Base-by-base conservation (phyloP, 352 stramenopile species). In the Achlya hypogyna region DNA sequence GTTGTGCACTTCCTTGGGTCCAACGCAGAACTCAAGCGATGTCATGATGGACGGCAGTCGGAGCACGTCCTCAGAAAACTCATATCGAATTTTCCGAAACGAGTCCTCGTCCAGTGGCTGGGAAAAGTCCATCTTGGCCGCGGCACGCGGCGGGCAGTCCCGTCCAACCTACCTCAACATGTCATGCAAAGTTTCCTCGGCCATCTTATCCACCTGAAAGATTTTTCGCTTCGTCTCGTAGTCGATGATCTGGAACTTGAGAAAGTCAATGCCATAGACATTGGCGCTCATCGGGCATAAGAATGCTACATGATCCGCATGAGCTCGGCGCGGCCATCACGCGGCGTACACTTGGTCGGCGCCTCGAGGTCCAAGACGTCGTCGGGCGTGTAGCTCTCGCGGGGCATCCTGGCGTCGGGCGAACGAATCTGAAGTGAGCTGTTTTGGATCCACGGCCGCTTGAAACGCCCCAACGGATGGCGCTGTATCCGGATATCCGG, bases 221-320 rank as follows among this genome's bases (percentile, higher is more conserved):
- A 98, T 96, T 64, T 86, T 91, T 52, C 88, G 87, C 73, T 98
- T 98, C 29, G 87, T 91, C 51, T 96, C 81, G 69, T 98, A 98
- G 74, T 98, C 92, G 42, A 81, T 82, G 72, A 98, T 98, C n/a
- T 75, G 76, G 74, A 98, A 98, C 69, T 89, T 84, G 53, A 98
- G 76, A 73, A 98, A 98, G 75, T 98, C 93, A 64, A 98, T 97
- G 63, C 90, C 87, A 74, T 97, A 96, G 34, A 77, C 93, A 79
- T 98, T 98, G 69, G 90, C 92, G 52, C 80, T 95, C 56, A 98
- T 73, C 20, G 94, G 86, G 54, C 95, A 98, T 22, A 98, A 75
- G 77, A 98, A 98, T 9, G 77, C 89, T 93, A 32, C 25, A 23
- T 22, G 6, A 25, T 42, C 58, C 6, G n/a, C 16, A 22, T 38